Evolutionary conservation across 495 filamentous ascomycete genomes (phyloP).

Genomic region (Aspergillus cavernicola): DNA sequence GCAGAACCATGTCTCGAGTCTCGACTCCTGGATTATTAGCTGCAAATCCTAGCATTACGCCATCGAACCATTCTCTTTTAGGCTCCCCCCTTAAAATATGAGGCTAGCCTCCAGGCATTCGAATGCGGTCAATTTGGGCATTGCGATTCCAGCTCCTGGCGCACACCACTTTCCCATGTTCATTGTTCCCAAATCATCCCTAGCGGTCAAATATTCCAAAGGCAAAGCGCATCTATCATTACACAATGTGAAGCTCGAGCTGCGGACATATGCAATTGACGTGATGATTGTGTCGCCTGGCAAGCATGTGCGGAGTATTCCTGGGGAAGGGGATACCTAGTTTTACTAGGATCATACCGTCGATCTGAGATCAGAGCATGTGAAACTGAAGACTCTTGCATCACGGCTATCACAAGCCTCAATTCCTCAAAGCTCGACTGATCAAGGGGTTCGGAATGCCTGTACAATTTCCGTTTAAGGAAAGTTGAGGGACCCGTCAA

Average conservation of each 20-base stretch:
- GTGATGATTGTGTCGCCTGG: background rate
- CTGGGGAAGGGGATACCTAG: background rate
- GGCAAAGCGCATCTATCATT: background rate
- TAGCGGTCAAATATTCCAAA: no score
- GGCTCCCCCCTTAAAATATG: background rate
- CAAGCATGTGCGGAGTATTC: background rate
- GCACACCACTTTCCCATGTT: no score
- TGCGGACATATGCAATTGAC: background rate
- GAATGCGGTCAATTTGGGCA: no score
- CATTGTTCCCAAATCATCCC: no score
- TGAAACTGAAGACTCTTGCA: background rate
- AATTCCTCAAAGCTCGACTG: background rate
- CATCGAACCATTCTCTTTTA: conserved; percentile 15
- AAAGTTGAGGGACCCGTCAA: background rate
- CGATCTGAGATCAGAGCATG: background rate
- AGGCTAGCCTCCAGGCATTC: no score
- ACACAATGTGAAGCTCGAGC: background rate
- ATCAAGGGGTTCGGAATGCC: no score
- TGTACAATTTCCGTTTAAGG: no score
- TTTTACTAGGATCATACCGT: background rate
- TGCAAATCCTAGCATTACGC: conserved; percentile 28
- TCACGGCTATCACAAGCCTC: conserved; percentile 4
- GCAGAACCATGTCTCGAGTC: conserved; percentile 25
- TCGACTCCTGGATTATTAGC: conserved; percentile 24
- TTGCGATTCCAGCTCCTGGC: no score